Evolutionary conservation across 306 rosid genomes (phyloP), one percentile per base, ranked within the genome.

Genomic region (Aeschynomene evenia): DNA sequence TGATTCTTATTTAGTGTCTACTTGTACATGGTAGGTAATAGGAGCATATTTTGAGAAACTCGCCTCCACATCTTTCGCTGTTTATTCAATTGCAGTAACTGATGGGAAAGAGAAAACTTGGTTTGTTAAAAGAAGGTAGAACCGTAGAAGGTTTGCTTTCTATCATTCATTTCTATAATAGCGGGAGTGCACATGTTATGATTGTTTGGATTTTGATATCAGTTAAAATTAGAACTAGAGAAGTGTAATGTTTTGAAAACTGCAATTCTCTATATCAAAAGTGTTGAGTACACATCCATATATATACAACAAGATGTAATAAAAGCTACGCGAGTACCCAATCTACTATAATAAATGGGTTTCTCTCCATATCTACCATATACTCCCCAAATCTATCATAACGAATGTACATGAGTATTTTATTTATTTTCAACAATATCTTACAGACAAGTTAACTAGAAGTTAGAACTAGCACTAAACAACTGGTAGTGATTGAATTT

Each of bases 11-110:
- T 56, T 9, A 1, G 63, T 73, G 70, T 74, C 58, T 73, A 6
- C 64, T 70, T 65, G 50, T 74, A 60, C 53, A 23, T 55, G 51
- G 15, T 87, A 91, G 99, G 99, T 95, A 46, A 91, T 89, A 81
- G 99, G 99, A 59, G 99, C 99, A 21, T 87, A 91, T 79, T 95
- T 95, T 86, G 99, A 95, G 83, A 89, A 95, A 83, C 78, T 85
- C 20, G 92, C 95, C 31, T 89, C 99, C 73, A 95, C 91, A 73
- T 91, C 99, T 68, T 95, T 95, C 87, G 99, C 99, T 10, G 99
- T 95, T 58, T 95, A 95, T 76, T 87, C 96, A 70, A 91, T 95
- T 65, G 97, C 90, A 60, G 99, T 95, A 52, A 89, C 97, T 20
- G 97, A 85, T 77, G 85, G 91, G 64, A 90, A 78, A 79, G 85